These are phyloP conservation scores for Aspergillus pseudoviridinutans DNA, from an alignment of 2,329 filamentous ascomycete species.

Conservation along the genomic window DNA sequence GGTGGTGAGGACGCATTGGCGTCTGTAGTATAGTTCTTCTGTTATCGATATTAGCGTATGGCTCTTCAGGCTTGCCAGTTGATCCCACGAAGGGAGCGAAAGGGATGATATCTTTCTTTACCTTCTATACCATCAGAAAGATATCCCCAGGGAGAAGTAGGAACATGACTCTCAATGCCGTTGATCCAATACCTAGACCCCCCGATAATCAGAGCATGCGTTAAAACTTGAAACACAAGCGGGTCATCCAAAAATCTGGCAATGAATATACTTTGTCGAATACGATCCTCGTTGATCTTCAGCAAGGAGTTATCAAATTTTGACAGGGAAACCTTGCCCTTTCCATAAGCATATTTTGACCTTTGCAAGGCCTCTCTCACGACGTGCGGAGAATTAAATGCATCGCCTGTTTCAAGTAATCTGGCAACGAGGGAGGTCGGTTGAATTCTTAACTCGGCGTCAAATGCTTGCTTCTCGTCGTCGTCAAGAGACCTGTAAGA, in stretches of 20 bases:
- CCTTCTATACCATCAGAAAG: conserved; percentile 39
- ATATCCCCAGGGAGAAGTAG: conserved; percentile 33
- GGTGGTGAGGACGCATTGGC: conserved; percentile 40
- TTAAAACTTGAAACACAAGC: conserved; percentile 24
- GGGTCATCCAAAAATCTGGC: conserved; percentile 29
- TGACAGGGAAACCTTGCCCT: conserved; percentile 20
- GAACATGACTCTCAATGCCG: conserved; percentile 21
- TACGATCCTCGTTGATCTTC: conserved; percentile 34
- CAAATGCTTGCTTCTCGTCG: conserved; percentile 15
- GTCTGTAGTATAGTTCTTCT: conserved; percentile 43
- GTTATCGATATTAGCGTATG: conserved; percentile 2
- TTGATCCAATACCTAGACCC: conserved; percentile 37
- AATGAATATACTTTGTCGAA: conserved; percentile 38
- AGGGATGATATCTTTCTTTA: conserved; percentile 15
- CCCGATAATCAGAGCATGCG: conserved; percentile 32
- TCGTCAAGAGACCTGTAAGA: conserved; percentile 25
- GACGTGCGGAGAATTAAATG: conserved; percentile 30
- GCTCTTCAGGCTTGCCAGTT: neutral
- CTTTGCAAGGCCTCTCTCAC: conserved; percentile 20
- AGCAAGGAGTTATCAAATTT: conserved; percentile 24
- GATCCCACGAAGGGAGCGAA: neutral
- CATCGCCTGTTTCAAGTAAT: conserved; percentile 30
- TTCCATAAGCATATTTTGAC: conserved; percentile 29
- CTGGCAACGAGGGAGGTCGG: conserved; percentile 29
- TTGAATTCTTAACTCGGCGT: conserved; percentile 23